These are phyloP conservation scores for Aphanomyces stellatus DNA, from an alignment of 352 stramenopile species.

Conservation along the genomic window DNA sequence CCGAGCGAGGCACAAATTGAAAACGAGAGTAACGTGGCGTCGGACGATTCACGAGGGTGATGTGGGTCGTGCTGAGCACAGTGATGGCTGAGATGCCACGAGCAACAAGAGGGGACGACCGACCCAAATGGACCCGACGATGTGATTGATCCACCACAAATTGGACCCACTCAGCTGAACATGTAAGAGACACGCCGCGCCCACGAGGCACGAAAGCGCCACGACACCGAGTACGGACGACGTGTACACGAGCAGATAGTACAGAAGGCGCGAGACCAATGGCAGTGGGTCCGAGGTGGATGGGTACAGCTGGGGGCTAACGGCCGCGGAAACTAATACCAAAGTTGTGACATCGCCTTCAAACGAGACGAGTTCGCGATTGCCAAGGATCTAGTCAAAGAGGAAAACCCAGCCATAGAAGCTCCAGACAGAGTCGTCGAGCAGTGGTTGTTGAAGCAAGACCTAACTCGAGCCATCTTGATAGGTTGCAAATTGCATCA, in stretches of 20 bases:
- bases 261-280: not conserved
- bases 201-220: too few species aligned
- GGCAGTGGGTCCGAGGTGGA: not conserved
- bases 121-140: not conserved
- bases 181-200: too few species aligned
- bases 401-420: not conserved
- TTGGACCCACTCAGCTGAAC: too few species aligned
- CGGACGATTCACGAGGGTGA: not conserved
- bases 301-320: too few species aligned
- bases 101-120: not conserved
- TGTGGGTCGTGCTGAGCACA: not conserved
- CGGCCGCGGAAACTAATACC: not conserved
- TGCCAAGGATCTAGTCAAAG: not conserved
- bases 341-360: not conserved
- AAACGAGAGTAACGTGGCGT: not conserved
- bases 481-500: not conserved
- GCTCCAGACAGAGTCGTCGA: not conserved
- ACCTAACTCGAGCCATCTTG: not conserved
- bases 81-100: not conserved
- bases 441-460: not conserved
- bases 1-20: not conserved
- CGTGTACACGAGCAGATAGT: not conserved
- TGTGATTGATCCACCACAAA: not conserved
- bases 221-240: too few species aligned
- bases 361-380: not conserved